Evolutionary conservation across 139 green algal species (phyloP).

Genomic region (Coelastrella sp.): DNA sequence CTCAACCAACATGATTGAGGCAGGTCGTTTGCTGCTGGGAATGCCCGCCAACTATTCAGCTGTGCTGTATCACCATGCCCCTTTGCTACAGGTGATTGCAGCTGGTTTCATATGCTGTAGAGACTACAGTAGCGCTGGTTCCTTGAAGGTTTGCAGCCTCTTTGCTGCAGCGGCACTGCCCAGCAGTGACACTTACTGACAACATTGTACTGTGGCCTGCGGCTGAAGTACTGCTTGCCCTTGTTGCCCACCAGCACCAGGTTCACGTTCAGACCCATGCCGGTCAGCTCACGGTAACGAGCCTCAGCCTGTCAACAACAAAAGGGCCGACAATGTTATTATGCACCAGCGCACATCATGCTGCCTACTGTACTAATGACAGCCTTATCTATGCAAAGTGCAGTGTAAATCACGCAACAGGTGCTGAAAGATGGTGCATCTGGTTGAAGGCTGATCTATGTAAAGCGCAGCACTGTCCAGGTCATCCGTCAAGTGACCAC

Average conservation of each 20-base stretch:
- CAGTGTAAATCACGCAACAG: too few species aligned
- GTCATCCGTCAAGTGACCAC: too few species aligned
- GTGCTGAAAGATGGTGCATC: too few species aligned
- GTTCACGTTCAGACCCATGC: conserved; percentile 86
- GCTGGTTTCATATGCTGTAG: too few species aligned
- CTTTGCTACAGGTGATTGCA: too few species aligned
- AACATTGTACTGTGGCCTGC: conserved; percentile 88
- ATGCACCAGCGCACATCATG: conserved; percentile 15
- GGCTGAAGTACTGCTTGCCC: conserved; percentile 92
- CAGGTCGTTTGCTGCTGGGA: too few species aligned
- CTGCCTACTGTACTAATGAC: background rate
- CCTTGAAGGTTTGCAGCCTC: background rate
- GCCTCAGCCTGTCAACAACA: conserved; percentile 77
- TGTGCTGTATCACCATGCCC: too few species aligned
- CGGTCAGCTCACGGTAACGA: conserved; percentile 86
- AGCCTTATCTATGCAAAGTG: background rate
- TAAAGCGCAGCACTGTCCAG: too few species aligned
- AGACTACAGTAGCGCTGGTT: too few species aligned
- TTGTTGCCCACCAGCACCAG: conserved; percentile 96
- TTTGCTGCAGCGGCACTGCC: background rate
- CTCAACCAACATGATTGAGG: too few species aligned
- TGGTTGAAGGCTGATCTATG: too few species aligned
- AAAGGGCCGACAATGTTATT: background rate
- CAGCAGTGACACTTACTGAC: conserved; percentile 65
- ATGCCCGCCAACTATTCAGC: too few species aligned